These are phyloP conservation scores for Pythium vanterpoolii DNA, from an alignment of 352 stramenopile genomes.

Conservation along the genomic window DNA sequence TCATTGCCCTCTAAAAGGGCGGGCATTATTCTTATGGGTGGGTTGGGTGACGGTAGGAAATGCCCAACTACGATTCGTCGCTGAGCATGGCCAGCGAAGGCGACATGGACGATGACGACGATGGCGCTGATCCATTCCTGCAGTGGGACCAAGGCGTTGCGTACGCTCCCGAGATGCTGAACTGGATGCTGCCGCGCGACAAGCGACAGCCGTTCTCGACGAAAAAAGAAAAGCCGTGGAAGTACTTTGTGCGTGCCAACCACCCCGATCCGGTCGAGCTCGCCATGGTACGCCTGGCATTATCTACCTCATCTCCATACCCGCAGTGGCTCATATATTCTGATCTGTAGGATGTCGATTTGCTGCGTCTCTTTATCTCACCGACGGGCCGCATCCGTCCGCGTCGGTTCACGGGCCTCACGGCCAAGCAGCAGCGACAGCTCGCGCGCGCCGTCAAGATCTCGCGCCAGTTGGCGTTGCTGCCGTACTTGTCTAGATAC, in stretches of 20 bases:
- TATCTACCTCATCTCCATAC: no score
- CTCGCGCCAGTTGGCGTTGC: conserved; percentile 66
- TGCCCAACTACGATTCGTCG: conserved; percentile 64
- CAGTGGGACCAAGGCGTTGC: conserved; percentile 52
- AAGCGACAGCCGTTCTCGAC: conserved; percentile 57
- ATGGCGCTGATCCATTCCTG: conserved; percentile 39
- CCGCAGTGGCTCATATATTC: background rate
- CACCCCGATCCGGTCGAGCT: conserved; percentile 75
- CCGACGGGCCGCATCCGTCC: conserved; percentile 78
- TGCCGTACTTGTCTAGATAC: conserved; percentile 80
- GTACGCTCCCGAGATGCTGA: conserved; percentile 78
- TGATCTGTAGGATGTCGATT: conserved; percentile 52
- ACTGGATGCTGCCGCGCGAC: conserved; percentile 74
- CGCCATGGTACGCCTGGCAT: conserved; percentile 36
- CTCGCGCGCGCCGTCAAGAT: conserved; percentile 74
- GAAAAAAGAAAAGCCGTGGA: conserved; percentile 66
- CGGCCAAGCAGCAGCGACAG: conserved; percentile 82
- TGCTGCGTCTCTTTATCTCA: conserved; percentile 81
- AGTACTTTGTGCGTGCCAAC: conserved; percentile 76
- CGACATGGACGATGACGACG: conserved; percentile 32
- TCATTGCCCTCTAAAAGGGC: background rate
- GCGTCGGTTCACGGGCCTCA: conserved; percentile 76
- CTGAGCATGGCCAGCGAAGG: conserved; percentile 49
- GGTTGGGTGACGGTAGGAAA: conserved; percentile 34
- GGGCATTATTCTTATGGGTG: background rate